These are phyloP conservation scores for Cladosporium sp. DNA, from an alignment of 2,329 filamentous ascomycete species.

Conservation along the genomic window DNA sequence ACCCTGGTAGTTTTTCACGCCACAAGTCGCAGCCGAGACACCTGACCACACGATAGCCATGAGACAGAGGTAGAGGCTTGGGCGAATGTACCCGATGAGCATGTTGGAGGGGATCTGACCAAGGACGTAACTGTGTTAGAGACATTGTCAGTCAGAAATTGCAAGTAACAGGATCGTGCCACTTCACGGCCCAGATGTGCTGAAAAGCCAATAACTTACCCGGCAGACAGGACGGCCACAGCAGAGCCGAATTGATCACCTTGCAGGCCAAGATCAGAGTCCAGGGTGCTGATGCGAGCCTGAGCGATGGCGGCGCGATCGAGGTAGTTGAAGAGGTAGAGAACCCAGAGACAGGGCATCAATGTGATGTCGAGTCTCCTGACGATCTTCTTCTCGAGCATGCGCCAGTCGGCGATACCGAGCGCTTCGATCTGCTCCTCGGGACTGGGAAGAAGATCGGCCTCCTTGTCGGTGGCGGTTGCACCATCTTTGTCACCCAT, in stretches of 20 bases:
- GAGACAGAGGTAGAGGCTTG: constrained; percentile 38
- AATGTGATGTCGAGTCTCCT: constrained; percentile 1
- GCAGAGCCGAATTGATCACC: constrained; percentile 55
- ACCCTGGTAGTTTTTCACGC: constrained; percentile 21
- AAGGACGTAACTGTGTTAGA: constrained; percentile 28
- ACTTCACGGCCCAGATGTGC: too few relatives aligned
- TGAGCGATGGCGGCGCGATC: constrained; percentile 15
- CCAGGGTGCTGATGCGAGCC: constrained; percentile 36
- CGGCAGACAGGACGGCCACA: constrained; percentile 39
- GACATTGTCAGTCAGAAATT: neutral
- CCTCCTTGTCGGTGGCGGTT: constrained; percentile 20
- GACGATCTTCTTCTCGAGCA: constrained; percentile 24
- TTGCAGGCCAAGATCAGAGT: constrained; percentile 49
- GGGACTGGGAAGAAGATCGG: neutral
- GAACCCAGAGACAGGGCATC: constrained; percentile 19
- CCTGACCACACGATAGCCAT: constrained; percentile 27
- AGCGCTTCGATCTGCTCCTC: too few relatives aligned
- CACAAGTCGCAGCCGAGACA: constrained; percentile 20
- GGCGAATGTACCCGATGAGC: constrained; percentile 40
- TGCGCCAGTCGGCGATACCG: constrained; percentile 20
- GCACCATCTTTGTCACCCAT: neutral
- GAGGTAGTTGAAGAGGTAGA: constrained; percentile 28
- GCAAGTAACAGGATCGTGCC: too few relatives aligned
- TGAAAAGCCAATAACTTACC: too few relatives aligned
- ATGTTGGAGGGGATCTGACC: constrained; percentile 41